Base-by-base conservation (phyloP, 768 basidiomycete genomes). In the Boletus tylopilopsis region DNA sequence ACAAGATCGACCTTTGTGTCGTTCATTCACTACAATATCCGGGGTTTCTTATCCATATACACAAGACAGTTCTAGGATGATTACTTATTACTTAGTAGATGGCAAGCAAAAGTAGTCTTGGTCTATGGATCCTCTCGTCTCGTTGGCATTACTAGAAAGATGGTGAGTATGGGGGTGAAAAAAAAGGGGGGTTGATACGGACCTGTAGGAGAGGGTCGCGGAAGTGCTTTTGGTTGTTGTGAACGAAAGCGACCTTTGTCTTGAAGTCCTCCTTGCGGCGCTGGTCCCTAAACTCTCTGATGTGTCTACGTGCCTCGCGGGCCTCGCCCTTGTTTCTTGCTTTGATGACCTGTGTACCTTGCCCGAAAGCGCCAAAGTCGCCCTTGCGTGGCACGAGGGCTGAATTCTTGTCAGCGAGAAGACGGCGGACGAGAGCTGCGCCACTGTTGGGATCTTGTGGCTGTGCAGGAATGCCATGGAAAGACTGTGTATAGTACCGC, bases 261-360 rank as follows among this genome's bases (percentile, higher is more conserved):
- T 84, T 91, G 77, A 92, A 93, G 30, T 86, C 80, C 63, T 95
- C 88, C 51, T 80, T 78, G 43, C 81, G 75, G 59, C 74, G 80
- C 64, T 88, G 83, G 64, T 96, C 94, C 54, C 87, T 76, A 72
- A 87, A 89, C 61, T 93, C 87, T 47, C 83, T 76, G 1, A 90
- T 79, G 68, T 94, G 90, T 39, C 90, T 78, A 13, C 86, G 91
- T 19, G 95, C 95, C 68, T 97, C 87, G 56, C 80, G 80, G 13
- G 96, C 96, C 71, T 98, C 95, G 2, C 96, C 96, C n/a, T 78
- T 78, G 72, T 98, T 98, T 44, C 92, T 77, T 19, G 93, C 95
- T 66, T 86, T 90, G 53, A 97, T 79, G 10, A 94, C 87, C 27
- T 91, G 81, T 8, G 79, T 84, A 2, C 91, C 93, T 10, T 71